A percentile compares a stretch with the other conserved stretches of the same genome.
phyloP scores from a whole-genome alignment of 345 rosid species.

The Toxicodendron radicans region DNA sequence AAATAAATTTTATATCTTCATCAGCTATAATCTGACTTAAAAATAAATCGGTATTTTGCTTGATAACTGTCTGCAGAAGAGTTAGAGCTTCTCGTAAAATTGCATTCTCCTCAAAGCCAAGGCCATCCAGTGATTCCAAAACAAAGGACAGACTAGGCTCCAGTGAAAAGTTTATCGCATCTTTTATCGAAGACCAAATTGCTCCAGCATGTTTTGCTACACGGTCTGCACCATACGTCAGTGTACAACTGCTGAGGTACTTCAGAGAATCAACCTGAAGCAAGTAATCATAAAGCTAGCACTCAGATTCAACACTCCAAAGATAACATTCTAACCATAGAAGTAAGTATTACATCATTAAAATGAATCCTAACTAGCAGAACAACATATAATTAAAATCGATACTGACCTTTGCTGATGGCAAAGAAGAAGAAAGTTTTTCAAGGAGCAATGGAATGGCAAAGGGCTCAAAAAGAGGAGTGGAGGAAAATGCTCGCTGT shows the following conservation, averaged over 20 bases:
- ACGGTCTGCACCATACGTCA: slow-evolving; percentile 66
- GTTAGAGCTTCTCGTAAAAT: slow-evolving; percentile 59
- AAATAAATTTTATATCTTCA: slow-evolving; percentile 48
- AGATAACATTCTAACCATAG: slow-evolving; percentile 3
- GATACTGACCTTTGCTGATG: slow-evolving; percentile 72
- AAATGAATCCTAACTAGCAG: not conserved
- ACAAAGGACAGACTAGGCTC: slow-evolving; percentile 39
- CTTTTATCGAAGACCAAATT: slow-evolving; percentile 76
- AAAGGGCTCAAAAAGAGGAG: slow-evolving; percentile 88
- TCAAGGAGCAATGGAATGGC: slow-evolving; percentile 84
- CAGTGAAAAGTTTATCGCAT: slow-evolving; percentile 51
- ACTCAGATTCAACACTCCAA: slow-evolving; percentile 11
- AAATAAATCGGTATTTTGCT: slow-evolving; percentile 50
- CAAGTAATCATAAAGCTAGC: slow-evolving; percentile 12
- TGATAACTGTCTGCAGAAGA: slow-evolving; percentile 55
- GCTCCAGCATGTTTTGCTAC: slow-evolving; percentile 58
- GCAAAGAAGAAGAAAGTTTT: slow-evolving; percentile 87
- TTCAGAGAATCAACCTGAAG: slow-evolving; percentile 86
- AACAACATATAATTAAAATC: slow-evolving; percentile 8
- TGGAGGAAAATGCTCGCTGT: slow-evolving; percentile 80
- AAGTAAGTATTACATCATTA: slow-evolving; percentile 6
- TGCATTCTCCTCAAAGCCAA: slow-evolving; percentile 42
- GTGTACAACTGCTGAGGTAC: slow-evolving; percentile 58
- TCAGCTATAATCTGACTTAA: slow-evolving; percentile 56
- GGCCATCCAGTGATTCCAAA: slow-evolving; percentile 47